A percentile compares a stretch with the other conserved stretches of the same genome.
phyloP scores from a whole-genome alignment of 805 yeast species.

The Pichia insulana region DNA sequence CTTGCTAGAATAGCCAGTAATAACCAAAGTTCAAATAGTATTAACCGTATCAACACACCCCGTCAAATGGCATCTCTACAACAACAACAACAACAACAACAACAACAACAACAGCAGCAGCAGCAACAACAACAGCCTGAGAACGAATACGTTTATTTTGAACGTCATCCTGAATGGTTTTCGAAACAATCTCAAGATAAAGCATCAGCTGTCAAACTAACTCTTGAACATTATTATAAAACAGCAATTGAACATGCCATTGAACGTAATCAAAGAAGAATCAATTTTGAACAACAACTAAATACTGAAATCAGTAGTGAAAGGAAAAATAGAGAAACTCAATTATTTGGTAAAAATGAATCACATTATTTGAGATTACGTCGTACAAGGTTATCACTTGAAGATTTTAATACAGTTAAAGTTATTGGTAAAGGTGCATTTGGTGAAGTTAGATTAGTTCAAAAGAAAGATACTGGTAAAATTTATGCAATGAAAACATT shows the following conservation, averaged over 20 bases:
- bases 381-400: conserved; percentile 73
- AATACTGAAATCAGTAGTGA: conserved; percentile 73
- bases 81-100: conserved; percentile 13
- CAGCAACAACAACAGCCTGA: conserved; percentile 12
- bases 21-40: neutral
- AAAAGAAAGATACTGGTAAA: conserved; percentile 84
- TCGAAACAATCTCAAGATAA: conserved; percentile 71
- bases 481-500: conserved; percentile 92
- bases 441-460: conserved; percentile 93
- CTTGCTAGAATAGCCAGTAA: neutral
- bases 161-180: conserved; percentile 72
- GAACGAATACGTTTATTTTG: conserved; percentile 58
- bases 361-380: conserved; percentile 77
- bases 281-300: conserved; percentile 70
- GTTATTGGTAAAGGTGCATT: conserved; percentile 95
- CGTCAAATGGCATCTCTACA: neutral
- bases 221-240: conserved; percentile 77
- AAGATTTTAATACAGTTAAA: conserved; percentile 82
- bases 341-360: conserved; percentile 79
- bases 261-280: conserved; percentile 88
- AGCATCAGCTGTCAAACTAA: conserved; percentile 75
- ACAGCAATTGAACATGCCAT: conserved; percentile 85
- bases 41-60: conserved; percentile 8
- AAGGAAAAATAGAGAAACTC: conserved; percentile 72
- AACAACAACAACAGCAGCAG: conserved; percentile 13